These are phyloP conservation scores for Syzygium oleosum DNA, from an alignment of 345 rosid species.

Conservation along the genomic window DNA sequence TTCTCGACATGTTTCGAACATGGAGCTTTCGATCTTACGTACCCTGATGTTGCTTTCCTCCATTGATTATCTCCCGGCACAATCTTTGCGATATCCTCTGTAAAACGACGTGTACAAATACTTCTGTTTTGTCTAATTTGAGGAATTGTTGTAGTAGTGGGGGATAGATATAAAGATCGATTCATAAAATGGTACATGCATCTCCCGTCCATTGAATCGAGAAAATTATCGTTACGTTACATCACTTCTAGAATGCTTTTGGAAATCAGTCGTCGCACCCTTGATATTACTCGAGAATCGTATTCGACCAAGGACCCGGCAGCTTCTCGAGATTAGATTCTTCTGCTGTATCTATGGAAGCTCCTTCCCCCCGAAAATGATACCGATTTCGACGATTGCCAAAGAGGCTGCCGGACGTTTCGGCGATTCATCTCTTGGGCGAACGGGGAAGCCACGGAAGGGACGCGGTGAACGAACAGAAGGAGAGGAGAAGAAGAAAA, in stretches of 20 bases:
- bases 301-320: not conserved
- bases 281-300: not conserved
- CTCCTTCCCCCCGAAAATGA: not conserved
- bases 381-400: not conserved
- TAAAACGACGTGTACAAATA: not conserved
- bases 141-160: too few relatives aligned
- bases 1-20: not conserved
- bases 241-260: rapidly evolving
- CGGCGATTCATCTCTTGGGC: not conserved
- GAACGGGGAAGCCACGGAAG: not conserved
- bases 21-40: not conserved
- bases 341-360: not conserved
- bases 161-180: not conserved
- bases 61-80: not conserved
- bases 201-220: rapidly evolving
- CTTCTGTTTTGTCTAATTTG: not conserved
- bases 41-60: not conserved
- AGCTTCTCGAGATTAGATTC: not conserved
- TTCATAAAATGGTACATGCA: not conserved
- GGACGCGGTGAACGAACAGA: not conserved
- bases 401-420: not conserved
- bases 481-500: too few relatives aligned
- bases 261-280: not conserved
- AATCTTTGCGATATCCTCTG: not conserved
- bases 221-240: not conserved